Conservation (phyloP, 1,284 basidiomycete genomes). For the Microbotryum scabiosae region DNA sequence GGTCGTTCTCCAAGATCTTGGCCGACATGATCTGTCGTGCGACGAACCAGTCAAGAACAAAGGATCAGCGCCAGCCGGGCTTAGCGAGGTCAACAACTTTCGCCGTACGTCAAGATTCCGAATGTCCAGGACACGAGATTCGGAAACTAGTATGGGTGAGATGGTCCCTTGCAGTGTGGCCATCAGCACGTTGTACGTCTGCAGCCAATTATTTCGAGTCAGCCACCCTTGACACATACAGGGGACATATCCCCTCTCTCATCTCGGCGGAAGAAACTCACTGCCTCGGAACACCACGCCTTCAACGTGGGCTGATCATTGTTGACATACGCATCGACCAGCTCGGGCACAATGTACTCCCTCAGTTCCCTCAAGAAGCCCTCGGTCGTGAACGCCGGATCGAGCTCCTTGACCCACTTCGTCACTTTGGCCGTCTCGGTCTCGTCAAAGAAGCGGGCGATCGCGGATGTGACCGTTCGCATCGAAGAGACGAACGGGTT, state of each 20-base stretch:
- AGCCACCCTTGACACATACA: neutral
- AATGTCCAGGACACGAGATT: conserved; percentile 88
- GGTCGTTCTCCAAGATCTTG: conserved; percentile 75
- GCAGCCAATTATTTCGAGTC: neutral
- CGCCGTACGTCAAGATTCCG: conserved; percentile 77
- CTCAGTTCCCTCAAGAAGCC: conserved; percentile 79
- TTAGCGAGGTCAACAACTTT: no score
- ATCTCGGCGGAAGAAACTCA: conserved; percentile 45
- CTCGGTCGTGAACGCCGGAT: conserved; percentile 80
- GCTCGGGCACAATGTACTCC: conserved; percentile 95
- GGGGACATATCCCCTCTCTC: neutral
- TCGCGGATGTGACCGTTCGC: conserved; percentile 71
- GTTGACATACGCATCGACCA: conserved; percentile 89
- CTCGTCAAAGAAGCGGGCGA: conserved; percentile 80
- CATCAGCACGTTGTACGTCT: conserved; percentile 96
- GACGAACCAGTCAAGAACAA: neutral
- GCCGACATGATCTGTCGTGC: conserved; percentile 56
- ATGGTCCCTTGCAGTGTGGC: conserved; percentile 94
- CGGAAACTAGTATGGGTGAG: conserved; percentile 76
- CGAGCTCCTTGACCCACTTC: conserved; percentile 72
- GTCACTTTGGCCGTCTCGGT: conserved; percentile 94
- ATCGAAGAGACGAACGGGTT: conserved; percentile 75
- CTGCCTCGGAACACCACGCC: conserved; percentile 93
- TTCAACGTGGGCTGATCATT: conserved; percentile 77
- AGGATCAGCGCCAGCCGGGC: no score